phyloP scores from a whole-genome alignment of 371 early-diverging fungal genomes.

The Pancytospora epiphaga region DNA sequence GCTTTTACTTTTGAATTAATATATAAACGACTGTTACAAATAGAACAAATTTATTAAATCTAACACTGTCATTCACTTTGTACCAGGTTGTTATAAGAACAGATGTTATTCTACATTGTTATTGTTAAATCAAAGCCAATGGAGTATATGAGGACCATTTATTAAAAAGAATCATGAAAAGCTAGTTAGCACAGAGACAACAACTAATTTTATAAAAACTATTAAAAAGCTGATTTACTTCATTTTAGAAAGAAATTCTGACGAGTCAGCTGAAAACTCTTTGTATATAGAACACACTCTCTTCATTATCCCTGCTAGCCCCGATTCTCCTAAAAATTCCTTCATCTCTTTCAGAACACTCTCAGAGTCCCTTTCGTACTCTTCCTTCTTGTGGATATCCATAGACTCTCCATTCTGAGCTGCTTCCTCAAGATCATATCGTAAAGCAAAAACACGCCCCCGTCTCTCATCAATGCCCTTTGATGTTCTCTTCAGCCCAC shows the following conservation, averaged over 20 bases:
- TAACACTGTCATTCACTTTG: too few relatives aligned
- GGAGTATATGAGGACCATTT: background rate
- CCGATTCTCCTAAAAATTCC: slow-evolving; percentile 31
- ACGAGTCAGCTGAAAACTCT: background rate
- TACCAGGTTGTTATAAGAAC: background rate
- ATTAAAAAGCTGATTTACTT: background rate
- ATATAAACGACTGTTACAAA: background rate
- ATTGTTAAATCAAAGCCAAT: background rate
- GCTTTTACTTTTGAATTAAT: background rate
- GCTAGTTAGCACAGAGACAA: background rate
- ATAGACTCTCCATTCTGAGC: slow-evolving; percentile 12
- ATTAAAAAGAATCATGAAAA: too few relatives aligned
- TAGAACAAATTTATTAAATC: background rate
- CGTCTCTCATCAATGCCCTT: slow-evolving; percentile 52
- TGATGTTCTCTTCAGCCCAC: slow-evolving; percentile 38
- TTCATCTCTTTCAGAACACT: slow-evolving; percentile 35
- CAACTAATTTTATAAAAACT: background rate
- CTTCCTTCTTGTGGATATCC: background rate
- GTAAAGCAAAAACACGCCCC: slow-evolving; percentile 36
- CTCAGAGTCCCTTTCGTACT: slow-evolving; percentile 6
- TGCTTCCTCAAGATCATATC: slow-evolving; percentile 53
- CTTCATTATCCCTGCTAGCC: background rate
- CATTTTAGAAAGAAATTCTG: background rate
- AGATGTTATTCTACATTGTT: background rate
- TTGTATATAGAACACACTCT: too few relatives aligned